phyloP scores from a whole-genome alignment of 2,329 filamentous ascomycete species.

The Lasiodiplodia sp. region DNA sequence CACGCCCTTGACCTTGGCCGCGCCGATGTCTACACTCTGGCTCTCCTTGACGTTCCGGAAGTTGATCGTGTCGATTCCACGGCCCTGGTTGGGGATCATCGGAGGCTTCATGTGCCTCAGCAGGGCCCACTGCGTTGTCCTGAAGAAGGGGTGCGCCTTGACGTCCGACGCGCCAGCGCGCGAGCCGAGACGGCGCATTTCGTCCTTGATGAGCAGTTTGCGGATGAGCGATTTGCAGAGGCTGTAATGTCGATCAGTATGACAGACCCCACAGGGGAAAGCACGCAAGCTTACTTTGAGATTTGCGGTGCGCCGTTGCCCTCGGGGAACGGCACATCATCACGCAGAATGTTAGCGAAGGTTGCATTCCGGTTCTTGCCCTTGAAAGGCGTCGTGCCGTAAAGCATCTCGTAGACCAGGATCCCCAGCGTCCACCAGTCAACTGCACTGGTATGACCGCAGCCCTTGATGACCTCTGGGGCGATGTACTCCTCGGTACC shows the following conservation, averaged over 20 bases:
- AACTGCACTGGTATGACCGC: conserved; percentile 96
- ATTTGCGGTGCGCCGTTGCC: conserved; percentile 83
- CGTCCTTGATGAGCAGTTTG: conserved; percentile 97
- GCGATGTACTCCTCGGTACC: conserved; percentile 99
- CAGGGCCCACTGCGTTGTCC: conserved; percentile 93
- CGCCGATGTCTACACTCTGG: conserved; percentile 82
- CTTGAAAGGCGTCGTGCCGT: conserved; percentile 98
- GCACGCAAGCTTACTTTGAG: conserved; percentile 76
- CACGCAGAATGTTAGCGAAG: conserved; percentile 94
- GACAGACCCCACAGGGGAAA: not conserved
- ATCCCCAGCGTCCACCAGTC: conserved; percentile 99
- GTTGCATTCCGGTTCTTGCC: conserved; percentile 98
- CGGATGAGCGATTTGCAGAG: conserved; percentile 96
- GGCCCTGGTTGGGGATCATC: conserved; percentile 90
- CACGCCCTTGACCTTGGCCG: conserved; percentile 72
- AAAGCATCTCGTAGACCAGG: conserved; percentile 98
- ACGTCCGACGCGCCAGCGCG: conserved; percentile 96
- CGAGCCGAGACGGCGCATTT: conserved; percentile 89
- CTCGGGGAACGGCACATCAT: conserved; percentile 96
- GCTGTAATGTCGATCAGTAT: conserved; percentile 54
- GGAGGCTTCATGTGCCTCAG: conserved; percentile 98
- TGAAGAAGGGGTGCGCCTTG: conserved; percentile 95
- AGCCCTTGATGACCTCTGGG: conserved; percentile 97
- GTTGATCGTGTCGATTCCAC: conserved; percentile 92
- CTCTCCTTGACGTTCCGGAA: conserved; percentile 99